Evolutionary conservation across 768 basidiomycete genomes (phyloP).

Genomic region (Naematelia aurantialba): DNA sequence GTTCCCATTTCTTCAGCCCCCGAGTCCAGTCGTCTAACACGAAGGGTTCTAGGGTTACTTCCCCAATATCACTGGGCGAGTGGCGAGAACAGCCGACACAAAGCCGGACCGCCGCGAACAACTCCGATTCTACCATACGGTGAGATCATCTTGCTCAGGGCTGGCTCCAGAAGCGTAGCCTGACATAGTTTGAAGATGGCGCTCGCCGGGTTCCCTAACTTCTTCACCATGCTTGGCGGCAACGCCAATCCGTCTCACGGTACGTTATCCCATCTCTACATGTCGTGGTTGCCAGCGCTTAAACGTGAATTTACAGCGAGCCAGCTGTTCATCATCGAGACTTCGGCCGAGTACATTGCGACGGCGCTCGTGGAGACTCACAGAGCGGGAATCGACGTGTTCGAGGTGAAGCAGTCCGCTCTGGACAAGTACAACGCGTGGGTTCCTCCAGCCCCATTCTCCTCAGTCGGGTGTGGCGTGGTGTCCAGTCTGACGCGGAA

Average conservation of each 20-base stretch:
- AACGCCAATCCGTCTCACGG: conserved; percentile 25
- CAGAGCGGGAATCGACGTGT: conserved; percentile 5
- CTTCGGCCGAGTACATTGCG: conserved; percentile 25
- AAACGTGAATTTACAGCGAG: conserved; percentile 11
- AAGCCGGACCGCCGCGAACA: neutral
- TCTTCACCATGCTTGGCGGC: conserved; percentile 13
- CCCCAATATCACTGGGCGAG: no score
- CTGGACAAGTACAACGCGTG: conserved; percentile 4
- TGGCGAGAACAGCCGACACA: neutral
- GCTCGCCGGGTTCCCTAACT: neutral
- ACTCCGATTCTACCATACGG: conserved; percentile 12
- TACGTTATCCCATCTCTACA: neutral
- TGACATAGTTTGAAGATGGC: no score
- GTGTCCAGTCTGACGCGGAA: neutral
- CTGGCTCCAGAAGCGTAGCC: neutral
- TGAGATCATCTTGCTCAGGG: conserved; percentile 3
- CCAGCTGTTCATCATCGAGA: conserved; percentile 23
- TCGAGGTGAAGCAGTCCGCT: conserved; percentile 28
- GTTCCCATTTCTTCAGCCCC: no score
- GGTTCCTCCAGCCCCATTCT: neutral
- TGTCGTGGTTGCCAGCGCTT: neutral
- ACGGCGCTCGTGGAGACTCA: conserved; percentile 15
- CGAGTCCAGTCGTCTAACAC: no score
- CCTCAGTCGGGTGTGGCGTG: neutral
- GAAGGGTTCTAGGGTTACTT: no score